Percentiles rank a stretch among this genome's conserved stretches.
Conservation (phyloP, 768 basidiomycete genomes). For the Auriscalpium orientale region DNA sequence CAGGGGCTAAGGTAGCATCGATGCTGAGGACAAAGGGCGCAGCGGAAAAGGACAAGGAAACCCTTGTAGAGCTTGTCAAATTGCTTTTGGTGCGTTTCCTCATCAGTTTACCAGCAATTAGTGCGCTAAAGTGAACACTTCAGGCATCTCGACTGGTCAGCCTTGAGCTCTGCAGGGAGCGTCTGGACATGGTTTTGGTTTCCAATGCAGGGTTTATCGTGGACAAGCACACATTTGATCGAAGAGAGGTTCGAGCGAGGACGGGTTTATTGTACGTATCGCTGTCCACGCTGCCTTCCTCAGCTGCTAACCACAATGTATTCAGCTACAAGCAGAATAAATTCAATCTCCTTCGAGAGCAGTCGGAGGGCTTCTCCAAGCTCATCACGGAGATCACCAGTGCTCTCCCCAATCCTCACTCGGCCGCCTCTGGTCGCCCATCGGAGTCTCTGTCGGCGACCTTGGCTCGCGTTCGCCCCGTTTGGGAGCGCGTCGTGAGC, state of each 20-base stretch:
- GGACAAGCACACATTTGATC: conserved; percentile 61
- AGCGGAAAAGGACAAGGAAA: conserved; percentile 58
- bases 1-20: conserved; percentile 6
- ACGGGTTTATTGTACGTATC: conserved; percentile 72
- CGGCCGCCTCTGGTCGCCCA: conserved; percentile 55
- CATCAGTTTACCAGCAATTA: too few relatives aligned
- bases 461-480: conserved; percentile 55
- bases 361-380: conserved; percentile 96
- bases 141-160: conserved; percentile 55
- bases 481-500: conserved; percentile 81
- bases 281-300: neutral
- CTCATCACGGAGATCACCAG: conserved; percentile 78
- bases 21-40: conserved; percentile 36
- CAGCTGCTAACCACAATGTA: neutral
- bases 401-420: conserved; percentile 69
- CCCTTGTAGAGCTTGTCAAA: conserved; percentile 49
- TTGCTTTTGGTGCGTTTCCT: conserved; percentile 47
- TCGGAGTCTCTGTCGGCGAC: conserved; percentile 50
- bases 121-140: too few relatives aligned
- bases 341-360: conserved; percentile 94
- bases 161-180: conserved; percentile 59
- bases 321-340: conserved; percentile 93
- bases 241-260: conserved; percentile 74
- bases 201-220: conserved; percentile 57
- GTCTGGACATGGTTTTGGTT: conserved; percentile 61